Evolutionary conservation across 2,329 filamentous ascomycete genomes (phyloP), one percentile per base, ranked within the genome.

Genomic region (Drechslerella dactyloides): DNA sequence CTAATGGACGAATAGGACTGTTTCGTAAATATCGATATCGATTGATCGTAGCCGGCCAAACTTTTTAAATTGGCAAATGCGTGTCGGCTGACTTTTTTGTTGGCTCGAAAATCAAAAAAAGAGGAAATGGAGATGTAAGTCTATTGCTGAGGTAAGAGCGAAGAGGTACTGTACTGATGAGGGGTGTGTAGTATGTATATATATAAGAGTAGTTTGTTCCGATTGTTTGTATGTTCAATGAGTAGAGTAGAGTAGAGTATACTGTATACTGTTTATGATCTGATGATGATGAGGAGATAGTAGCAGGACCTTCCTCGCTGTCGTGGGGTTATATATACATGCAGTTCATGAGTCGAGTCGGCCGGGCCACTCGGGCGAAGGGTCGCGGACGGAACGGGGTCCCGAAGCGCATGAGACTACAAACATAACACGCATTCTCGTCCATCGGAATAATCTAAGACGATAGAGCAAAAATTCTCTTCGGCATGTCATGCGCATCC

Each of bases 311-410:
- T 52, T 33, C 65, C 44, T 15, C 21, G n/a, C n/a, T n/a, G n/a
- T n/a, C n/a, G n/a, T n/a, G n/a, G 23, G 52, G 56, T 44, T 33
- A 64, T 70, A 70, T 70, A 70, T 70, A 70, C 58, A 59, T 21
- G 35, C 40, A 42, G 30, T 48, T 6, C 46, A 40, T 42, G n/a
- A 17, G n/a, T 6, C 37, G 4, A 4, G n/a, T 42, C 13, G 37
- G 13, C 13, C 13, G n/a, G 37, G n/a, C 5, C 15, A 3, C 27
- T 33, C 27, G 27, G 27, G 8, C 65, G 65, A 63, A 69, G 62
- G 63, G 58, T 63, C 63, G n/a, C n/a, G n/a, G 58, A 63, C 65
- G 65, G 65, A 63, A 59, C 48, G n/a, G 37, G 30, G 37, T 37
- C 10, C 15, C 27, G 27, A 8, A 3, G 4, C 4, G 8, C 8